Percentiles rank a stretch among this genome's conserved stretches.
phyloP scores from a whole-genome alignment of 495 filamentous ascomycete species.

The Neurospora sp. region DNA sequence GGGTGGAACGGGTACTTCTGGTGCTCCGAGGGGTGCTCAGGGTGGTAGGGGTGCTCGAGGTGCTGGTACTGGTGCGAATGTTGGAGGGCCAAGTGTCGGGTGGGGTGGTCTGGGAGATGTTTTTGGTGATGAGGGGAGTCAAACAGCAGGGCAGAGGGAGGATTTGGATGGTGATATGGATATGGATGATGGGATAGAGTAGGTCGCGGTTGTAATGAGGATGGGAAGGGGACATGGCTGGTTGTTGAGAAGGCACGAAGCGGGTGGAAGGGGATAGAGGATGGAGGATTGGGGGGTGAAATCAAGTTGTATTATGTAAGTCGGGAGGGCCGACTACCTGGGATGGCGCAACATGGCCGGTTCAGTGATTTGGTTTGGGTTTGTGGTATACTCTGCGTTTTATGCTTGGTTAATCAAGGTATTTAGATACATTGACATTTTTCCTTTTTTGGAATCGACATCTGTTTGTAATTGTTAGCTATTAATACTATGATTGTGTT shows the following conservation, averaged over 20 bases:
- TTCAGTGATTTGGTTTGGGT: background rate
- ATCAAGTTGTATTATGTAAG: background rate
- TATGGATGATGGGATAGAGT: background rate
- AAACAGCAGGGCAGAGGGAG: background rate
- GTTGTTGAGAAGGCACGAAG: background rate
- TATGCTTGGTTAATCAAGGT: background rate
- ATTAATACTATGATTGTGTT: background rate
- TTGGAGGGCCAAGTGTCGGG: background rate
- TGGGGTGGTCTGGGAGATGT: background rate
- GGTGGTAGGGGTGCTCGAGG: background rate
- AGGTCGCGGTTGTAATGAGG: background rate
- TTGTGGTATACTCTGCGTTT: background rate
- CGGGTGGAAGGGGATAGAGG: background rate
- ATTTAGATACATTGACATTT: background rate
- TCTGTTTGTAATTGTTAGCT: background rate
- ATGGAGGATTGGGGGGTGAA: background rate
- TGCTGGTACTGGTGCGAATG: background rate
- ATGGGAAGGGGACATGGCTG: background rate
- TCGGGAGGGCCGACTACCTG: background rate
- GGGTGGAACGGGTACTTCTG: background rate
- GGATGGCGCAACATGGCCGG: background rate
- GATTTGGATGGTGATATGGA: background rate
- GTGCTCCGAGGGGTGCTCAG: background rate
- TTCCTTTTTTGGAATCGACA: background rate
- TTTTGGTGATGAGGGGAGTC: background rate